Conservation (phyloP, 495 filamentous ascomycete genomes). For the Chaetomium tenue region DNA sequence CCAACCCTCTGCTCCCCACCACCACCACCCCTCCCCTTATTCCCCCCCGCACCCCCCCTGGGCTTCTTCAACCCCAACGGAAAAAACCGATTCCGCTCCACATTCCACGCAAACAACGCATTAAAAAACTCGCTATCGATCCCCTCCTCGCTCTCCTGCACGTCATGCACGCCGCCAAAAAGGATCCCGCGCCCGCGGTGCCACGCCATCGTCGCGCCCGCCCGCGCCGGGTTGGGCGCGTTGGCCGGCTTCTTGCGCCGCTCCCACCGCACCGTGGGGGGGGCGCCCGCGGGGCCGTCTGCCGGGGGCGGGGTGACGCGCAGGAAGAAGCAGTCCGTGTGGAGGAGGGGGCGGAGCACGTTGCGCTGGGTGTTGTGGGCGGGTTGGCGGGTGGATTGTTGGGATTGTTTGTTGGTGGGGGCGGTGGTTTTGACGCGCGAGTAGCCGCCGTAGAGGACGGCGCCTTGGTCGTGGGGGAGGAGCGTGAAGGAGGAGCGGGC, state of each 20-base stretch:
- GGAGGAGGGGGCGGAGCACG: slow-evolving; percentile 78
- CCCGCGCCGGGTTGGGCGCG: slow-evolving; percentile 75
- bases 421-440: slow-evolving; percentile 75
- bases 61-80: slow-evolving; percentile 71
- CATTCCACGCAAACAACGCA: slow-evolving; percentile 81
- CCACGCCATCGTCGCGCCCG: slow-evolving; percentile 85
- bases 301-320: slow-evolving; percentile 69
- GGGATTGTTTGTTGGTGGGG: slow-evolving; percentile 45
- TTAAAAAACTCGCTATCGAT: slow-evolving; percentile 98
- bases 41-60: slow-evolving; percentile 28
- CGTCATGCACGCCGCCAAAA: slow-evolving; percentile 94
- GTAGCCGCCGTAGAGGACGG: slow-evolving; percentile 89
- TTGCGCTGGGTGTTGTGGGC: slow-evolving; percentile 46
- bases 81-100: slow-evolving; percentile 92
- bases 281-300: slow-evolving; percentile 58
- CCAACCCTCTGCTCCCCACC: slow-evolving; percentile 55
- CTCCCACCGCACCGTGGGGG: slow-evolving; percentile 82
- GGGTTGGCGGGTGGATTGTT: slow-evolving; percentile 17
- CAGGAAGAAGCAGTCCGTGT: slow-evolving; percentile 93
- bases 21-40: slow-evolving; percentile 40
- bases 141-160: slow-evolving; percentile 89
- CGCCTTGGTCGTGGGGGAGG: slow-evolving; percentile 83
- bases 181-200: slow-evolving; percentile 90
- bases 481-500: slow-evolving; percentile 86
- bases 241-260: slow-evolving; percentile 89